These are phyloP conservation scores for Chondrostereum purpureum DNA, from an alignment of 1,284 basidiomycete species.

Conservation along the genomic window DNA sequence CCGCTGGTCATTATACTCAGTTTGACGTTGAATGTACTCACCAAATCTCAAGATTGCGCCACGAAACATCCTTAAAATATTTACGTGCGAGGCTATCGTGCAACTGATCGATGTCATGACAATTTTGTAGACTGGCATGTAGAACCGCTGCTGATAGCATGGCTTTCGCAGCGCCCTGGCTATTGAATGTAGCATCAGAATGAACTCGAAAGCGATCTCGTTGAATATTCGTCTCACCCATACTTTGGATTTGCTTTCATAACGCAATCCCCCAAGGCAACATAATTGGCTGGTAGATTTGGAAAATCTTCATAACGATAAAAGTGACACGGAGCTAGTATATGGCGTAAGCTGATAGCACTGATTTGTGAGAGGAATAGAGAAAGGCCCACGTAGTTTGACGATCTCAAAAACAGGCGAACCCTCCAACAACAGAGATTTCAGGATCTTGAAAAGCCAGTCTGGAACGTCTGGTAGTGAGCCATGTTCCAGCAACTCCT, in stretches of 20 bases:
- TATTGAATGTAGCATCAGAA: too few relatives aligned
- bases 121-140: too few relatives aligned
- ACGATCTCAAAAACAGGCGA: slow-evolving; percentile 6
- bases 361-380: not conserved
- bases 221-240: slow-evolving; percentile 5
- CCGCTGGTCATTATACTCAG: too few relatives aligned
- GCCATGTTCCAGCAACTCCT: slow-evolving; percentile 3
- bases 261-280: slow-evolving; percentile 7
- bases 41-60: not conserved
- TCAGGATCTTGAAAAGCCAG: not conserved
- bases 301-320: not conserved
- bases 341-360: not conserved
- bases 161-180: not conserved
- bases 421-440: not conserved
- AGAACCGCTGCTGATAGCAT: not conserved
- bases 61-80: not conserved
- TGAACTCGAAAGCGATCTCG: too few relatives aligned
- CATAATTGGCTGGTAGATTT: slow-evolving; percentile 6
- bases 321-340: not conserved
- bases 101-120: not conserved
- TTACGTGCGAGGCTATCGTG: not conserved
- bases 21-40: too few relatives aligned
- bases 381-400: slow-evolving; percentile 10
- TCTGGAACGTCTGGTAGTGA: not conserved
- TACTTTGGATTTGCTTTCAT: slow-evolving; percentile 9